Base-by-base conservation (phyloP, 768 basidiomycete genomes). In the Clavulina sp. region DNA sequence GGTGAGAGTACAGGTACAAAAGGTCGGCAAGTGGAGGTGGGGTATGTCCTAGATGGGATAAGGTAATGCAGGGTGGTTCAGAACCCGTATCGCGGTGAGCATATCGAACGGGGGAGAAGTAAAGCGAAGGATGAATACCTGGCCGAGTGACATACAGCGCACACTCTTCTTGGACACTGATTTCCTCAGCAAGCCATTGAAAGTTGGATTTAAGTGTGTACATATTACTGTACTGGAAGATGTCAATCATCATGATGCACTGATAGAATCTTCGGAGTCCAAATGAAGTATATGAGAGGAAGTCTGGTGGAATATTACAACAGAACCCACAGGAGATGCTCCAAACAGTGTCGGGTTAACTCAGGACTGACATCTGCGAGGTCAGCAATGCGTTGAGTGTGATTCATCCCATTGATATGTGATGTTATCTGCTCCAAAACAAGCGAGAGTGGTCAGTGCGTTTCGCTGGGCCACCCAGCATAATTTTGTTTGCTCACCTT, bases 151-250 rank as follows among this genome's bases (percentile, higher is more conserved):
- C 86, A 61, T 97, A 99, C 2, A 81, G 75, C 3, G 86, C 91
- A 63, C 93, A 99, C 68, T 99, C 93, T 13, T 80, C 73, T 52
- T 77, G 78, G 46, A 96, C 86, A 60, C 87, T 82, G 3, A 71
- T 65, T 61, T 92, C 87, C 48, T 84, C 77, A 13, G 84, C 87
- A 31, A 95, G 75, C 75, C 83, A 87, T 58, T 88, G 80, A 23
- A 95, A 77, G 55, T 79, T 81, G 58, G 83, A 85, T 49, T 83
- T 77, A 26, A 91, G 71, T 0, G 88, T 89, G 62, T 99, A 99
- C 80, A 93, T 88, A 64, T 97, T 97, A 16, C 89, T 89, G 64
- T 83, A 93, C 63, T 95, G 92, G 63, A 99, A 99, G 41, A 97
- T 87, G 67, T 99, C 95, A 51, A 92, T 78, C 56, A 80, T 84